Evolutionary conservation across 73 alveolate species (phyloP).

Genomic region (Paraurostyla sp.): DNA sequence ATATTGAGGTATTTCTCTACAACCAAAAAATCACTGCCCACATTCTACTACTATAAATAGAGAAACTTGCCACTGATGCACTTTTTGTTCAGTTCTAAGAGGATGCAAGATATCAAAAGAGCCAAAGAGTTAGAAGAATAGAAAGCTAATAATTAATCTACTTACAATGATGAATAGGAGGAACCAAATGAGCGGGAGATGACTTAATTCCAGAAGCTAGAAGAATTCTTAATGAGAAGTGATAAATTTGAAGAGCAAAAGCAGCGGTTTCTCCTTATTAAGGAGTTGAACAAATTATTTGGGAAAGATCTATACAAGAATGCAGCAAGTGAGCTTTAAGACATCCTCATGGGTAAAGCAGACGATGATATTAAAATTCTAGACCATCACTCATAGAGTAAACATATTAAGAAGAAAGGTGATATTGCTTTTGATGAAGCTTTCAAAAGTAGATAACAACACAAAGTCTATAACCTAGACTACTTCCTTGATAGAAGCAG

Average conservation of each 20-base stretch:
- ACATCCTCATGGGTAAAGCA: constrained; percentile 49
- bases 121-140: background rate
- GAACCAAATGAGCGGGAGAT: background rate
- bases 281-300: constrained; percentile 53
- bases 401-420: background rate
- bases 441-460: constrained; percentile 7
- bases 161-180: background rate
- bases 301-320: constrained; percentile 28
- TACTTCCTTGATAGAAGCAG: constrained; percentile 39
- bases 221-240: constrained; percentile 6
- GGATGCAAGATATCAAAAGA: constrained; percentile 11
- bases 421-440: constrained; percentile 45
- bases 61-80: constrained; percentile 59
- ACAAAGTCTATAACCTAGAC: constrained; percentile 51
- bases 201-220: background rate
- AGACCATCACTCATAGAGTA: background rate
- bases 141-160: background rate
- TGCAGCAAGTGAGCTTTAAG: constrained; percentile 59
- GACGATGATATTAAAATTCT: constrained; percentile 30
- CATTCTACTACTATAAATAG: constrained; percentile 51
- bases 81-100: constrained; percentile 16
- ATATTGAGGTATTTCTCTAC: constrained; percentile 57
- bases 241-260: constrained; percentile 53
- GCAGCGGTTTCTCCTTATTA: constrained; percentile 40
- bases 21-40: constrained; percentile 51